Base-by-base conservation (phyloP, 345 rosid genomes). In the Camelina hispida region DNA sequence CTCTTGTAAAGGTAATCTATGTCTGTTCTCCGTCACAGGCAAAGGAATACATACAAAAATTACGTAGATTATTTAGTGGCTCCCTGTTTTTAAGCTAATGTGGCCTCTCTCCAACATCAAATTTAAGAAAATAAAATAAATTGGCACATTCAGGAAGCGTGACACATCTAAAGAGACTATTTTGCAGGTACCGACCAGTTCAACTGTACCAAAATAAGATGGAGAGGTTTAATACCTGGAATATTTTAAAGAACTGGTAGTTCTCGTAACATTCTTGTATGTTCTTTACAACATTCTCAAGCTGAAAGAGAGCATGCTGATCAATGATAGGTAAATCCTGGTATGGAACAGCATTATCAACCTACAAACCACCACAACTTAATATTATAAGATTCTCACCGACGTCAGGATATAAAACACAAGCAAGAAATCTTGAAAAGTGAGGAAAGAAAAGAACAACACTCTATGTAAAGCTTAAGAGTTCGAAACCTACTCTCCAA, bases 171-270 rank as follows among this genome's bases (percentile, higher is more conserved):
- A 37, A 37, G 42, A 37, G 40, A 37, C 40, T 37, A 37, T 11
- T 54, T 38, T 9, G 32, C 1, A 9, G 10, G 34, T 11, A 63
- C 28, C 35, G 54, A 55, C 63, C 7, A n/a, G 22, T 44, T 43
- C 64, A 62, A 43, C 13, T 32, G 22, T 68, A 61, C 50, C 34
- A 61, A 52, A 51, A 42, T 28, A 18, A 55, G 35, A 71, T 28
- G 64, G 62, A 64, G 68, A 69, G 28, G 30, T 23, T n/a, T 62
- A 52, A 38, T 75, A 91, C 98, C 97, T 94, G 97, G 82, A 89
- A 94, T 79, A 91, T 91, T 81, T 88, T 91, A 82, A 88, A 89
- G 80, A 94, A 88, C 74, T 87, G 96, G 81, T 89, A 88, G 83
- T 81, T 88, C 62, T 91, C 97, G 38, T 91, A 94, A 60, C 90